Evolutionary conservation across 1,284 basidiomycete species (phyloP), one percentile per base, ranked within the genome.

Genomic region (Boletus semigastroideus): DNA sequence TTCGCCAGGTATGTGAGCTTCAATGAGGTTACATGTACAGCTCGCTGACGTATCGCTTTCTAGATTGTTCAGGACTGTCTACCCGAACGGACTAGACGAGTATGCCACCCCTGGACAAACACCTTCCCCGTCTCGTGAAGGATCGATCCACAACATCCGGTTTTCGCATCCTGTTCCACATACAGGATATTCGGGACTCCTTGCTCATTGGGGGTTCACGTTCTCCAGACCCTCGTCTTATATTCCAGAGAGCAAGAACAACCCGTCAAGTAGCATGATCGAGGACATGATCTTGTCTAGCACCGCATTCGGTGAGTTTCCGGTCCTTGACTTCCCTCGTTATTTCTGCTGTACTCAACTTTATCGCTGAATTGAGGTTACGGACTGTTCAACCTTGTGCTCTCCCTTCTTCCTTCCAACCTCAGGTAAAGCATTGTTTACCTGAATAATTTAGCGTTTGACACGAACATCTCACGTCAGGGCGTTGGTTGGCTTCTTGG

Each of bases 331-430:
- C 31, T 31, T 49, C 51, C 30, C 17, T 31, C 25, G n/a, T 34
- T 30, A 10, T 12, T 30, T 33, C 31, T 16, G 6, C 11, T 8
- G 14, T 38, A 20, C 37, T 20, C 4, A 50, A 42, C 12, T 4
- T n/a, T 2, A 16, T 36, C 12, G 27, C 42, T n/a, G 25, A 7
- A 33, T 46, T 10, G 36, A 81, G 79, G 85, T 1, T 82, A 74
- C 60, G 88, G 87, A 1, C 63, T 91, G 22, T 91, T 91, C 70
- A 90, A 90, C 61, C 78, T 91, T 42, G 82, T 90, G 11, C 83
- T 91, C 56, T 89, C 86, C 2, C 70, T 91, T 14, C 70, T 91
- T 13, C 89, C 88, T n/a, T 81, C 81, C 52, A 82, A 80, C 60
- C 71, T 85, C 48, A 83, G 86, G 85, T 86, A 57, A 53, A 78